Base-by-base conservation (phyloP, 2,329 filamentous ascomycete species). In the Bertia moriformis region DNA sequence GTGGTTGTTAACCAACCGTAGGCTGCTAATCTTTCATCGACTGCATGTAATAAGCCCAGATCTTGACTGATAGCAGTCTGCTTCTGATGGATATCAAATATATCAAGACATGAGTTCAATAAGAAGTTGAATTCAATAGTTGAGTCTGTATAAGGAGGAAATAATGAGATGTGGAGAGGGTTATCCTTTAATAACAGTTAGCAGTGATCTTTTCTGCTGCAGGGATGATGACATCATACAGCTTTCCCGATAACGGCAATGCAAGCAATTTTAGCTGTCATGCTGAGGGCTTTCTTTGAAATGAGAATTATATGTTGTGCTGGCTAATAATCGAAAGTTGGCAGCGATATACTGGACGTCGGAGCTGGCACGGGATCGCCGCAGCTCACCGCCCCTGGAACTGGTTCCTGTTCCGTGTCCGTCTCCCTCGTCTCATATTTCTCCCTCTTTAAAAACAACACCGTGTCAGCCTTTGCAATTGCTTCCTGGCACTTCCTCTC, bases 1-100 rank as follows among this genome's bases (percentile, higher is more conserved):
- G 75, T 79, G 42, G 76, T 78, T 18, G 75, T 78, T 38, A 78
- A 56, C 73, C 74, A 80, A 46, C 75, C 75, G 51, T 79, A 80
- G 50, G 74, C 69, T 14, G 73, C 71, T 38, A 79, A 59, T 32
- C 73, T 62, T 50, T 80, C 74, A 48, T 80, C 75, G 36, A 79
- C 58, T 4, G 73, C 72, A 52, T 79, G 74, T 17, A 80, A 60
- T 3, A 80, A 62, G 17, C 75, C 75, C 43, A 80, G 69, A 46
- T 79, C 75, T 48, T 78, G 73, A 45, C 75, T 71, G 42, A 73
- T 63, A 14, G 69, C 69, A 44, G 74, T 77, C 47, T 69, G 63
- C 4, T 69, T 70, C 44, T 71, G 62, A 5, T 71, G 69, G 38
- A 73, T 67, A 49, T 78, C 73, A 54, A 80, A 77, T 42, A 79